Evolutionary conservation across 2,329 filamentous ascomycete species (phyloP).

Genomic region (Colletotrichum theobromicola): DNA sequence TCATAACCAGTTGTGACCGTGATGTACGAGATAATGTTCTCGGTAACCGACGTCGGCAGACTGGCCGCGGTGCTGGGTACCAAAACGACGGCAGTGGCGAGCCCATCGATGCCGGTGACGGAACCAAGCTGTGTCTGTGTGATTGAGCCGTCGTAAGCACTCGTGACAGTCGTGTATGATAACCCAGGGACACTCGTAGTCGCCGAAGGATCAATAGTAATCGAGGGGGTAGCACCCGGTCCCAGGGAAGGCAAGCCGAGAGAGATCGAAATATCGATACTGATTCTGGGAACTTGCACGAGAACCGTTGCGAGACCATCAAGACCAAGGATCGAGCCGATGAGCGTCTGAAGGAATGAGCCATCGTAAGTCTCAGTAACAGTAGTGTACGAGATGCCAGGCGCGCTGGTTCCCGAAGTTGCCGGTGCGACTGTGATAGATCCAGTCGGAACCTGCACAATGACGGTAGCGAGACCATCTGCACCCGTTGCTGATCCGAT

Average conservation of each 20-base stretch:
- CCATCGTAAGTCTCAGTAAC: background rate
- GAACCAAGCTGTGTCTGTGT: background rate
- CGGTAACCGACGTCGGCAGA: background rate
- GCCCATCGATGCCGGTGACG: background rate
- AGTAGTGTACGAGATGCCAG: background rate
- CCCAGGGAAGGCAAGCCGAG: background rate
- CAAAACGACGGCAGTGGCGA: conserved; percentile 1
- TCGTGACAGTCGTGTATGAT: conserved; percentile 9
- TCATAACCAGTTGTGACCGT: conserved; percentile 6
- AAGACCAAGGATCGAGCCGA: background rate
- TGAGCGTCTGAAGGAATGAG: background rate
- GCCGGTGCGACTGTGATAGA: background rate
- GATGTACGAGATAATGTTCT: conserved; percentile 9
- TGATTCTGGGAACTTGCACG: background rate
- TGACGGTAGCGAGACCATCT: conserved; percentile 1
- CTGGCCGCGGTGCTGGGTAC: background rate
- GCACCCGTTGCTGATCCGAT: background rate
- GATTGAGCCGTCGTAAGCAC: background rate
- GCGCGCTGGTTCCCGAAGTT: background rate
- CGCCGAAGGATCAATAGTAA: background rate
- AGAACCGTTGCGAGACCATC: conserved; percentile 1
- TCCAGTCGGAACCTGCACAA: background rate
- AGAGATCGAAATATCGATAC: background rate
- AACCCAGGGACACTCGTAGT: background rate
- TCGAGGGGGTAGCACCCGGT: background rate